Percentiles rank a stretch among this genome's conserved stretches.
Conservation (phyloP, 2,329 filamentous ascomycete species). For the Ophiostoma piceae region DNA sequence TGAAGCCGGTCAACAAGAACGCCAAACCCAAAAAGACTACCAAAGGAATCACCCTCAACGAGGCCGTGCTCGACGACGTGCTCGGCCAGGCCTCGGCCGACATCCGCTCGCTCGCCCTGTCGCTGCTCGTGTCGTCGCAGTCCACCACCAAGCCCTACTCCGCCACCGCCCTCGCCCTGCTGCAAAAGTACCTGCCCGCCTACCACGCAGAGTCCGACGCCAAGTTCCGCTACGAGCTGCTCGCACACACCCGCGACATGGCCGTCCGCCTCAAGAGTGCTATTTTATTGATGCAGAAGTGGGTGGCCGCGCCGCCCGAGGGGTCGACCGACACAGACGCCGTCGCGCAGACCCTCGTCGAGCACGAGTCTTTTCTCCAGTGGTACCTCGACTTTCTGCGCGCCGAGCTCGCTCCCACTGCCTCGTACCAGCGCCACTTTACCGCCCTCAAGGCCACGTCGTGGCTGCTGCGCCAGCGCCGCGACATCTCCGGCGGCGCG, state of each 20-base stretch:
- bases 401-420: constrained; percentile 68
- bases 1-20: constrained; percentile 21
- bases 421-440: constrained; percentile 86
- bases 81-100: constrained; percentile 54
- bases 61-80: constrained; percentile 46
- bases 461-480: constrained; percentile 62
- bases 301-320: not conserved
- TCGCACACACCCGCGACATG: constrained; percentile 69
- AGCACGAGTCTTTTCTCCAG: constrained; percentile 59
- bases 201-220: constrained; percentile 82
- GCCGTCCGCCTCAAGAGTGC: constrained; percentile 68
- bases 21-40: not conserved
- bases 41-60: constrained; percentile 35
- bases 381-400: constrained; percentile 72
- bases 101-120: constrained; percentile 74
- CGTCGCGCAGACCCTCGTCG: constrained; percentile 34
- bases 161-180: constrained; percentile 52
- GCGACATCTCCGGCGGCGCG: constrained; percentile 44
- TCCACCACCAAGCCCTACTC: constrained; percentile 70
- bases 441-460: constrained; percentile 67
- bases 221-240: constrained; percentile 75
- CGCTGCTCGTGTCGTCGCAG: constrained; percentile 70
- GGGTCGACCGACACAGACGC: not conserved
- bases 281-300: constrained; percentile 48
- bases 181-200: constrained; percentile 61